Percentiles rank a stretch among this genome's conserved stretches.
Conservation (phyloP, 805 yeast species). For the Cyberlindnera bimundalis region DNA sequence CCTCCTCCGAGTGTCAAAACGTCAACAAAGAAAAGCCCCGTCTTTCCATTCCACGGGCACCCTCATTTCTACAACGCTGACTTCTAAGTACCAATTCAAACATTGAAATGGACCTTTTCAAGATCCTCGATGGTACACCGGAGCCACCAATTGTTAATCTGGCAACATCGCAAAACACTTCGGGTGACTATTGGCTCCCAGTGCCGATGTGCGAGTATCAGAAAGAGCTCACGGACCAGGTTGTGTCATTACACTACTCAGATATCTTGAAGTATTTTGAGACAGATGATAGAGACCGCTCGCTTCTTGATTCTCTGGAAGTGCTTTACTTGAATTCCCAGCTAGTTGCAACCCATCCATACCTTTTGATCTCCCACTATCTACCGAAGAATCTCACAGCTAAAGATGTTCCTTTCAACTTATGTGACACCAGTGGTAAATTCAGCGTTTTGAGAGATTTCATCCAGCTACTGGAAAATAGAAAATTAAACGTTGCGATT, state of each 20-base stretch:
- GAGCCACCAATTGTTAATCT: constrained; percentile 65
- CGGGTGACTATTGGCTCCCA: constrained; percentile 70
- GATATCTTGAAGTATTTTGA: constrained; percentile 88
- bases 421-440: constrained; percentile 81
- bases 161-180: constrained; percentile 27
- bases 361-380: constrained; percentile 74
- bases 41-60: no score
- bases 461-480: constrained; percentile 48
- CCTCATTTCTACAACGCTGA: no score
- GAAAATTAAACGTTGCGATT: constrained; percentile 55
- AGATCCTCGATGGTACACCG: constrained; percentile 78
- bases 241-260: constrained; percentile 85
- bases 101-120: constrained; percentile 71
- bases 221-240: constrained; percentile 85
- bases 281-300: constrained; percentile 44
- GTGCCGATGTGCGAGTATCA: constrained; percentile 86
- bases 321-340: constrained; percentile 74
- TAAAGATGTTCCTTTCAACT: constrained; percentile 65
- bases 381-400: constrained; percentile 76
- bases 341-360: constrained; percentile 86
- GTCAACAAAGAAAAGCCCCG: background rate
- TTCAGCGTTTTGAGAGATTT: constrained; percentile 68
- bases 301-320: constrained; percentile 70
- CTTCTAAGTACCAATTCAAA: no score
- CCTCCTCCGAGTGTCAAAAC: no score